These are phyloP conservation scores for Microdochium paspali DNA, from an alignment of 2,329 filamentous ascomycete genomes.

Conservation along the genomic window DNA sequence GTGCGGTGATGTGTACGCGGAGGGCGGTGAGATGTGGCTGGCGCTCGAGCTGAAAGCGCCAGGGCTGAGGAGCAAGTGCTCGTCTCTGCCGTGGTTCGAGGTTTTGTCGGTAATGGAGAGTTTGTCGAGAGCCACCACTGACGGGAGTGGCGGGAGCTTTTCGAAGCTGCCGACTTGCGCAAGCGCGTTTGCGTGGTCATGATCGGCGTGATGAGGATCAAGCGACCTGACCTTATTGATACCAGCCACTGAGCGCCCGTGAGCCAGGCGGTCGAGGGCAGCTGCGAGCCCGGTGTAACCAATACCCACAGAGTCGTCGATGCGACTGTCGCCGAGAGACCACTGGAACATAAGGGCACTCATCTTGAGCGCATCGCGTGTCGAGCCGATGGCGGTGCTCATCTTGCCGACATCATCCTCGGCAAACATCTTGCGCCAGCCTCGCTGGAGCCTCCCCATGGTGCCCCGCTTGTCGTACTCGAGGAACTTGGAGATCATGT, in stretches of 20 bases:
- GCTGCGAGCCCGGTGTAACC: conserved; percentile 59
- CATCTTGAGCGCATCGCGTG: conserved; percentile 52
- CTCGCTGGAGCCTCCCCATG: conserved; percentile 49
- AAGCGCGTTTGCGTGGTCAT: neutral
- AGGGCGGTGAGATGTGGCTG: neutral
- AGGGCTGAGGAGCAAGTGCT: neutral
- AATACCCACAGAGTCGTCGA: conserved; percentile 52
- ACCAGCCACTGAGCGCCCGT: conserved; percentile 13
- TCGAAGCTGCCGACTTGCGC: neutral
- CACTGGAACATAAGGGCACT: conserved; percentile 57
- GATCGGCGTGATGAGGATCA: conserved; percentile 7
- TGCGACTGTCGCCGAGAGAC: conserved; percentile 48
- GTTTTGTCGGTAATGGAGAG: neutral
- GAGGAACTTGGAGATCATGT: conserved; percentile 51
- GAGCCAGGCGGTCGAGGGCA: conserved; percentile 45
- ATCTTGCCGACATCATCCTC: conserved; percentile 54
- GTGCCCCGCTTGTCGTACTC: conserved; percentile 53
- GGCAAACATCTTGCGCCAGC: conserved; percentile 54
- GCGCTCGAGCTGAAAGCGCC: neutral
- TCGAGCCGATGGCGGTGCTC: conserved; percentile 44
- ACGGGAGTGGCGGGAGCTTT: conserved; percentile 5
- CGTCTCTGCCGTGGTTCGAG: neutral
- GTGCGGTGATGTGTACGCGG: neutral
- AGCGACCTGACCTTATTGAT: conserved; percentile 19
- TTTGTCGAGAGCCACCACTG: neutral